Evolutionary conservation across 2,329 filamentous ascomycete genomes (phyloP).

Genomic region (Alternaria panax): DNA sequence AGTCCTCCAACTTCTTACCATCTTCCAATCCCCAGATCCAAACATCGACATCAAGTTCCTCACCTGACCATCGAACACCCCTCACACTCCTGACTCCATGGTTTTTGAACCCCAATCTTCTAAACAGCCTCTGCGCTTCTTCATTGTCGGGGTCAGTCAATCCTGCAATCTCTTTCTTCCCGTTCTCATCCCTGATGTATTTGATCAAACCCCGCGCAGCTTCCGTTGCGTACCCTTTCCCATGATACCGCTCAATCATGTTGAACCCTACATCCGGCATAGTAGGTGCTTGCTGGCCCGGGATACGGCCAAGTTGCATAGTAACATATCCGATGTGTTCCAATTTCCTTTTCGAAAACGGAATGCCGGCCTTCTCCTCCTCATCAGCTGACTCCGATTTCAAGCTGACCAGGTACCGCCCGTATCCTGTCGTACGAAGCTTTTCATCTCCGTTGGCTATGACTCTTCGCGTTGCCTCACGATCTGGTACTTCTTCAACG

Average conservation of each 20-base stretch:
- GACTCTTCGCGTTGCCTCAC: slow-evolving; percentile 11
- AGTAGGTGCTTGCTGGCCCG: slow-evolving; percentile 10
- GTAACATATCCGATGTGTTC: slow-evolving; percentile 25
- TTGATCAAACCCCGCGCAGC: slow-evolving; percentile 9
- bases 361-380: not conserved
- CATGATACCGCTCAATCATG: slow-evolving; percentile 18
- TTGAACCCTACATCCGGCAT: slow-evolving; percentile 31
- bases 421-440: slow-evolving; percentile 34
- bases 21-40: slow-evolving; percentile 18
- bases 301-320: slow-evolving; percentile 28
- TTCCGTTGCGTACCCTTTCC: slow-evolving; percentile 29
- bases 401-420: slow-evolving; percentile 35
- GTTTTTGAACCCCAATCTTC: slow-evolving; percentile 23
- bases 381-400: slow-evolving; percentile 5
- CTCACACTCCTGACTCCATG: slow-evolving; percentile 15
- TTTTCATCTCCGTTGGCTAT: slow-evolving; percentile 14
- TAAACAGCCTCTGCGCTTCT: slow-evolving; percentile 20
- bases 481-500: not conserved
- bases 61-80: slow-evolving; percentile 13
- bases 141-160: slow-evolving; percentile 23
- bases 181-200: slow-evolving; percentile 12
- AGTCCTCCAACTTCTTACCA: slow-evolving; percentile 13
- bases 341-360: slow-evolving; percentile 4
- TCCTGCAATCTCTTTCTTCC: slow-evolving; percentile 11
- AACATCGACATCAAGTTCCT: slow-evolving; percentile 5